A percentile compares a stretch with the other conserved stretches of the same genome.
Evolutionary conservation across 176 grass and related monocot genomes (phyloP).

Genomic region (Alopecurus myosuroides): DNA sequence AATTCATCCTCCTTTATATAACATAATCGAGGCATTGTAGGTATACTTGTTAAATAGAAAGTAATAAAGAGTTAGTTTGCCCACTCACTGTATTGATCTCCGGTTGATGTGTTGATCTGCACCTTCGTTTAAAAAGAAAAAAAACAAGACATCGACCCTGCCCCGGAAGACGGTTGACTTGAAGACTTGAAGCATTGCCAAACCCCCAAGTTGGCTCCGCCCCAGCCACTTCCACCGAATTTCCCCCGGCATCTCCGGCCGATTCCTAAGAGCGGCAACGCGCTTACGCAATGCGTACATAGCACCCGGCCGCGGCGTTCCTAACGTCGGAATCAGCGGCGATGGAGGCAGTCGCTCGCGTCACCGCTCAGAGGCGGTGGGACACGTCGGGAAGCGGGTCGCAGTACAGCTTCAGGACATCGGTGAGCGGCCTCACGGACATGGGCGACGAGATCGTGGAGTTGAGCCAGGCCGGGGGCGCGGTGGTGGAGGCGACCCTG

Average conservation of each 20-base stretch:
- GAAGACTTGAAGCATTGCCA: background rate
- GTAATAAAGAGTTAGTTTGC: too few species aligned
- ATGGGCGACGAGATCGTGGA: constrained; percentile 1
- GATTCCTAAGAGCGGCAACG: background rate
- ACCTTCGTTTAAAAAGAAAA: too few species aligned
- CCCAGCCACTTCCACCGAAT: background rate
- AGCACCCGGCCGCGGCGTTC: background rate
- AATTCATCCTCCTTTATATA: too few species aligned
- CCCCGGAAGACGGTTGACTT: background rate
- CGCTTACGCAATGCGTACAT: background rate
- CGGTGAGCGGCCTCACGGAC: constrained; percentile 16
- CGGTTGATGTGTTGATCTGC: too few species aligned
- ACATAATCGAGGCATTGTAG: too few species aligned
- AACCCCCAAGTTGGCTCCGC: background rate
- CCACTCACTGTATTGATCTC: too few species aligned
- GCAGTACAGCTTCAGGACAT: constrained; percentile 33
- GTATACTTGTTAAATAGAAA: too few species aligned
- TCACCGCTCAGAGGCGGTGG: background rate
- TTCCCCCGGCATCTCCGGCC: background rate
- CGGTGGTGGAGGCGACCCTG: background rate
- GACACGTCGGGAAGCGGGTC: constrained; percentile 27
- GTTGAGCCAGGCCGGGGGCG: background rate
- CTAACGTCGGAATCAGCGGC: background rate
- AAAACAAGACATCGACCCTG: too few species aligned
- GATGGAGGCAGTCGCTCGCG: background rate